phyloP scores from a whole-genome alignment of 306 rosid species.

The Spatholobus suberectus region DNA sequence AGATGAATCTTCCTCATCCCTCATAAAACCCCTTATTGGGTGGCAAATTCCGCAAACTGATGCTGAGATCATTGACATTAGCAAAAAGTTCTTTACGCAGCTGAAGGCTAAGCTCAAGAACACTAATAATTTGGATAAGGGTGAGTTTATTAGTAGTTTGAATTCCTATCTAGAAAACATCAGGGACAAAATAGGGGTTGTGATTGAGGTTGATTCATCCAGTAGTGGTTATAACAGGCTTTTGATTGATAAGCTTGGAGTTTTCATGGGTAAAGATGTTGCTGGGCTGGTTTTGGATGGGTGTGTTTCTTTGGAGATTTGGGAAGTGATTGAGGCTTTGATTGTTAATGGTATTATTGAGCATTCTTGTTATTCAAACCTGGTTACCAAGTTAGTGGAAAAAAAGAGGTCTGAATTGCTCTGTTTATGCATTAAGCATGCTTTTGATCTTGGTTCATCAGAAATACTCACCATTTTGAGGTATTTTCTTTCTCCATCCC shows the following conservation, averaged over 20 bases:
- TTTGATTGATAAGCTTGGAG: conserved; percentile 60
- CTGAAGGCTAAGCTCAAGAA: conserved; percentile 57
- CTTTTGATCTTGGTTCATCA: conserved; percentile 62
- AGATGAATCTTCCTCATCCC: conserved; percentile 47
- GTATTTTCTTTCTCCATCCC: conserved; percentile 69
- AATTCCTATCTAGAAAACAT: conserved; percentile 62
- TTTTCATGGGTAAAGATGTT: conserved; percentile 57
- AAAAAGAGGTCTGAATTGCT: conserved; percentile 71
- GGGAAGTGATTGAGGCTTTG: conserved; percentile 77
- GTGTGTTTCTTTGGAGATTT: conserved; percentile 65
- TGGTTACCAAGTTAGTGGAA: conserved; percentile 57
- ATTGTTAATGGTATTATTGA: conserved; percentile 61
- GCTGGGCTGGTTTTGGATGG: conserved; percentile 70
- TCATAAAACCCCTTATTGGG: conserved; percentile 55
- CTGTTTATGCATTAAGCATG: conserved; percentile 71
- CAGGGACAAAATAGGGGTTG: conserved; percentile 50
- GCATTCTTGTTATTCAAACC: conserved; percentile 53
- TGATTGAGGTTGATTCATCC: conserved; percentile 46
- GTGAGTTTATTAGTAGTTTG: conserved; percentile 57
- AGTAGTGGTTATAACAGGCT: conserved; percentile 41
- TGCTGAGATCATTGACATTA: conserved; percentile 55
- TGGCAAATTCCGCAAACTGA: conserved; percentile 71
- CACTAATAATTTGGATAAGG: conserved; percentile 44
- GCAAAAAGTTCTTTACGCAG: conserved; percentile 56
- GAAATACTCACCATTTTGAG: conserved; percentile 71